Conservation (phyloP, 116 monocot species). For the Dioscorea cayenensis region DNA sequence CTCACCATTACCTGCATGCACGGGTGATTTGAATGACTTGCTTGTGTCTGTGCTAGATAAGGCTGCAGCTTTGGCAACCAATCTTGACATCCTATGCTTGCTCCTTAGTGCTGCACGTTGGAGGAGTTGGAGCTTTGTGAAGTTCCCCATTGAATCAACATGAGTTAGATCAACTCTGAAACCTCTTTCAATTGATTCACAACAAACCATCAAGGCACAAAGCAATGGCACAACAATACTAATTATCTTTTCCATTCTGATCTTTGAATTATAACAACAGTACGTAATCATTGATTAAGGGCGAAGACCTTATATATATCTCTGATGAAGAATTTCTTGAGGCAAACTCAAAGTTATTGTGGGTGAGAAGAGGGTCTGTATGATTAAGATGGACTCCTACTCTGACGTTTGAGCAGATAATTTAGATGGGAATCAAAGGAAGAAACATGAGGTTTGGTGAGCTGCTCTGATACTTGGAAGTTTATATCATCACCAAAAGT, state of each 20-base stretch:
- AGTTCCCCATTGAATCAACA: constrained; percentile 19
- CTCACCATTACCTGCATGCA: constrained; percentile 20
- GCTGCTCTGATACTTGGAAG: background rate
- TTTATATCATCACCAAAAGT: background rate
- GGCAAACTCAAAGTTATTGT: background rate
- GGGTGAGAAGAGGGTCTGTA: background rate
- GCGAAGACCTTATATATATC: too few relatives aligned
- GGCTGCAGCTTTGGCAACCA: constrained; percentile 1
- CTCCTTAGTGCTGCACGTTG: constrained; percentile 15
- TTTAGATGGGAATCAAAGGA: background rate
- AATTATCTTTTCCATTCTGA: background rate
- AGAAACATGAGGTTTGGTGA: background rate
- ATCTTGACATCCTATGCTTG: constrained; percentile 6
- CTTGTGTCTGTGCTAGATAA: too few relatives aligned
- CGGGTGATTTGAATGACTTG: background rate
- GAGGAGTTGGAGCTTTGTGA: constrained; percentile 25
- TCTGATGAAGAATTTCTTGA: background rate
- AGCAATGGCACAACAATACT: background rate
- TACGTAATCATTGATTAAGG: background rate
- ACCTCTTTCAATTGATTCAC: constrained; percentile 8
- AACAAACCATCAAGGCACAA: background rate
- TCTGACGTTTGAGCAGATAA: background rate
- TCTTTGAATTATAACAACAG: background rate
- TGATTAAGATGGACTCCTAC: background rate
- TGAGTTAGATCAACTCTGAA: constrained; percentile 26